phyloP scores from a whole-genome alignment of 768 basidiomycete genomes.

The Peribolospora baueri region DNA sequence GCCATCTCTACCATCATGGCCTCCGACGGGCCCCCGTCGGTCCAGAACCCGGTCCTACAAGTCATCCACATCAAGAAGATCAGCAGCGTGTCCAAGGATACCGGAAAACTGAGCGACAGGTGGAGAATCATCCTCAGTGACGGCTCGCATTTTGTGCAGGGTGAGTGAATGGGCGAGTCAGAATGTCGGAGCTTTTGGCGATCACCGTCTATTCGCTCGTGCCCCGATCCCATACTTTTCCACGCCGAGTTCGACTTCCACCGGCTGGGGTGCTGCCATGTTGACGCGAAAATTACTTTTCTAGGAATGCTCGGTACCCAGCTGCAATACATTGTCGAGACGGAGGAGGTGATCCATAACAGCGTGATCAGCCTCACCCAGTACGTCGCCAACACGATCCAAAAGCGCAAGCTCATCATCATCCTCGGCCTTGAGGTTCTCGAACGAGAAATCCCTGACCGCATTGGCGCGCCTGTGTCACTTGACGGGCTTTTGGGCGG shows the following conservation, averaged over 20 bases:
- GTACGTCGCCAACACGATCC: slow-evolving; percentile 58
- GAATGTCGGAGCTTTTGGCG: no score
- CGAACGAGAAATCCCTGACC: slow-evolving; percentile 29
- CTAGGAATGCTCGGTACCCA: slow-evolving; percentile 65
- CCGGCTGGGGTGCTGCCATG: no score
- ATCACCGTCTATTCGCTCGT: no score
- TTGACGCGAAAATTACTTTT: no score
- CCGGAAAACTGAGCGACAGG: slow-evolving; percentile 23
- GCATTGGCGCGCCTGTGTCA: slow-evolving; percentile 40
- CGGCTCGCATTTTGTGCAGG: slow-evolving; percentile 60
- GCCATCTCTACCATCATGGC: background rate
- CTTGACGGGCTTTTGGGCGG: slow-evolving; percentile 14
- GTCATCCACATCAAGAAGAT: slow-evolving; percentile 66
- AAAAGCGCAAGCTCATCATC: slow-evolving; percentile 67
- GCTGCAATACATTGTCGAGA: slow-evolving; percentile 41
- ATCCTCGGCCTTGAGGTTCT: slow-evolving; percentile 42
- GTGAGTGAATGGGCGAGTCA: slow-evolving; percentile 12
- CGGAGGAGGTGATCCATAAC: slow-evolving; percentile 36
- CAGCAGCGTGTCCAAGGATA: slow-evolving; percentile 19
- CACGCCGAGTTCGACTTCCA: no score
- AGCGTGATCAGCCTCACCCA: slow-evolving; percentile 44
- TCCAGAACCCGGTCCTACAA: slow-evolving; percentile 34
- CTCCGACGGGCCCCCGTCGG: background rate
- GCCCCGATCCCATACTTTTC: no score
- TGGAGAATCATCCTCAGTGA: slow-evolving; percentile 68